Evolutionary conservation across 2,329 filamentous ascomycete species (phyloP), one percentile per base, ranked within the genome.

Genomic region (Aspergillus sp.): DNA sequence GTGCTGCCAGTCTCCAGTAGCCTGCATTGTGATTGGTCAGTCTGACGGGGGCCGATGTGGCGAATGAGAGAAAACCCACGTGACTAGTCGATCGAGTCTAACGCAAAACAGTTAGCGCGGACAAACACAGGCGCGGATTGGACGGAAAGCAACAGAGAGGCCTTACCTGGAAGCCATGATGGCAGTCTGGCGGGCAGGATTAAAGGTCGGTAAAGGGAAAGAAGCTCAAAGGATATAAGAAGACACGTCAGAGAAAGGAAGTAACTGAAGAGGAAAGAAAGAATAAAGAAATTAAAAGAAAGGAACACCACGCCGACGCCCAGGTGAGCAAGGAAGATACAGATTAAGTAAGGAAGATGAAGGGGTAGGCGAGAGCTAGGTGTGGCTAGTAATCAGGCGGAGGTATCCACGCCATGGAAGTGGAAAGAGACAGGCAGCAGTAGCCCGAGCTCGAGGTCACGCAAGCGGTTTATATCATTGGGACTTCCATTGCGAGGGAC

Each of bases 1-100:
- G 91, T 98, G 65, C 89, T 96, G 49, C 91, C 91, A 36, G 91
- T 96, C 72, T 98, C 91, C 50, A 98, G 79, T 57, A 98, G 78
- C 44, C 88, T 94, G 60, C 32, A 36, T 26, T 29, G 30, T 42
- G n/a, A n/a, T 36, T 43, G 37, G 47, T 55, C 34, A 53, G 52
- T 49, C 25, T 26, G 19, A 4, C 8, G 2, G 12, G 8, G 24
- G 15, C 24, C 11, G 20, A 7, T 8, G 28, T 20, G 6, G 28
- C 16, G 13, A 10, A 20, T 25, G 24, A 30, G 20, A 26, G 31
- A 34, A n/a, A 25, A 80, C 82, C 76, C 74, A 88, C 82, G 82
- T 88, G 71, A 89, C 83, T 50, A 89, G 72, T 58, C 83, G 78
- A 68, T 88, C 83, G 53, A 89, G 75, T 74, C 83, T 86, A 52